Evolutionary conservation across 1,284 basidiomycete species (phyloP), one percentile per base, ranked within the genome.

Genomic region (Trichosporon sp.): DNA sequence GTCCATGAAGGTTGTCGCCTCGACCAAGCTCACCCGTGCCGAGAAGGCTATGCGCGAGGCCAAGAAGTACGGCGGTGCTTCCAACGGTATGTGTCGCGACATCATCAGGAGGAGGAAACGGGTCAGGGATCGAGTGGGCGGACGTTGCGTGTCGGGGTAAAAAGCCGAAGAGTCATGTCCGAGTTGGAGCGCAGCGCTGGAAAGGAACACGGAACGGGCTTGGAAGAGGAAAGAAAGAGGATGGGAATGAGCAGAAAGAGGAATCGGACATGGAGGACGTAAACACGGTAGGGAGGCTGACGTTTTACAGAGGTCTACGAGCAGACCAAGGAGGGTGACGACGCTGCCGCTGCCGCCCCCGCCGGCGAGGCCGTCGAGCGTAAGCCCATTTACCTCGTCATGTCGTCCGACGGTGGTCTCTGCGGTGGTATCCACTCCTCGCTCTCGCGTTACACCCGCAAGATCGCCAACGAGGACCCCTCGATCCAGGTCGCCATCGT

Each of bases 1-100:
- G 94, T 98, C 96, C 71, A 99, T 98, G 96, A 98, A 98, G 89
- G 94, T 96, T 89, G 97, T 98, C 88, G 97, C 96, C 72, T 97
- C 96, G 69, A 98, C 96, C 73, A 96, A 97, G 86, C 90, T 99
- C 71, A 90, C 90, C 83, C 96, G 96, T 87, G 96, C 96, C 71
- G 93, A 96, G 88, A 89, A 91, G 80, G 95, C 96, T 76, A 98
- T 99, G 95, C 86, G 87, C 76, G 89, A 90, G 75, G 97, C 95
- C 80, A 97, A 98, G 88, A 86, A 91, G 82, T 99, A 98, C 86
- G 97, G 97, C 79, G 83, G 90, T 75, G 94, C 96, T 82, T 98
- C 96, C 88, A 88, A 91, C 78, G 94, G 94, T 96, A 76, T 73
- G 91, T 88, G 8, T 32, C 26, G 66, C n/a, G 64, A 37, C 16